These are phyloP conservation scores for Diaporthe helianthi DNA, from an alignment of 2,329 filamentous ascomycete species.

Conservation along the genomic window DNA sequence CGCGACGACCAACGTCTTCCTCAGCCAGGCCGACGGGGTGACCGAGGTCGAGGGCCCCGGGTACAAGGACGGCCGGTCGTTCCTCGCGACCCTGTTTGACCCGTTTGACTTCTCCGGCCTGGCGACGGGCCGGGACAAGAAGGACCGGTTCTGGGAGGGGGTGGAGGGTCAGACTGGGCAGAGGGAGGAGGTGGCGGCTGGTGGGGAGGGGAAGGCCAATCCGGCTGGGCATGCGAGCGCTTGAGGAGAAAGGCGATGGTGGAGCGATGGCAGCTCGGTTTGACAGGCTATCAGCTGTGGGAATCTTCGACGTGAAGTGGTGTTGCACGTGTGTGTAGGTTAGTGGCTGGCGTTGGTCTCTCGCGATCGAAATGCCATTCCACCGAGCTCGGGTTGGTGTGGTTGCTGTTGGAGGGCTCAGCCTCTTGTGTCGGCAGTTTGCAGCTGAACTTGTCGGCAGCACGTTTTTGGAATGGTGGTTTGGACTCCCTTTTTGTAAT, in stretches of 20 bases:
- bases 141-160: constrained; percentile 41
- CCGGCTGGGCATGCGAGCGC: not conserved
- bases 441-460: not conserved
- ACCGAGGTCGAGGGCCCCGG: constrained; percentile 44
- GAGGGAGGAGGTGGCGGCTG: constrained; percentile 3
- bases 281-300: not conserved
- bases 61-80: constrained; percentile 42
- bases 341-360: not conserved
- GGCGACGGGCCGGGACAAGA: constrained; percentile 37
- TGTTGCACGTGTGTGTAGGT: not conserved
- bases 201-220: not conserved
- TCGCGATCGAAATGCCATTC: not conserved
- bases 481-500: not conserved
- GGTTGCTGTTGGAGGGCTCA: not conserved
- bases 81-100: constrained; percentile 39
- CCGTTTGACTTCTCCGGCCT: constrained; percentile 42
- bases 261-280: not conserved
- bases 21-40: constrained; percentile 49
- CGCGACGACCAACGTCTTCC: constrained; percentile 44
- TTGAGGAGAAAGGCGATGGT: not conserved
- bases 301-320: not conserved
- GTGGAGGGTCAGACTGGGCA: constrained; percentile 31
- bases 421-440: not conserved
- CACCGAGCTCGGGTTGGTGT: not conserved
- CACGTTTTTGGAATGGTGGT: not conserved